Evolutionary conservation across 2,329 filamentous ascomycete genomes (phyloP), one percentile per base, ranked within the genome.

Genomic region (Alternaria postmessia): DNA sequence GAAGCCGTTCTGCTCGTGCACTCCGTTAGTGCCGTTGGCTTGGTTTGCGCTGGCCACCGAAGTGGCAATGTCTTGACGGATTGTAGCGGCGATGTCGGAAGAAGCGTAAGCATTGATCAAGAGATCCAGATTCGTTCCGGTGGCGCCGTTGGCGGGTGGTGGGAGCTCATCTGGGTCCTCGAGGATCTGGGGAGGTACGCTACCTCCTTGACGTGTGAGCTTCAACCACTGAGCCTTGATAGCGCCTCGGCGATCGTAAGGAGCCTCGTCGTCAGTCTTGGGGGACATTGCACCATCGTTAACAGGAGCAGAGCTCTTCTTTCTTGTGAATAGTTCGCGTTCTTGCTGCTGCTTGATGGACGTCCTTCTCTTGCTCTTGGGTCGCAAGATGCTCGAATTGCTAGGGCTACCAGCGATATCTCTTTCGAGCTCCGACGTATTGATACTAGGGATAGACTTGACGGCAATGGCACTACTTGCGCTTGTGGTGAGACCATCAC

Each of bases 271-370:
- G 71, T 85, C 87, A 28, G 86, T 88, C 62, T 82, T 88, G 16
- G 90, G 86, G 8, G 91, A 92, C 67, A 69, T 66, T 61, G 73
- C 70, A 72, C 75, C 80, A 44, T 84, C 82, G 12, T 77, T 71
- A 5, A 85, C 82, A 3, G 78, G 69, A 7, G 86, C 82, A 5
- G 84, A 79, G 51, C 85, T 86, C 80, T 88, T 91, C 78, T 92
- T 93, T 30, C 94, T 88, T 0, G 94, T 97, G 75, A 91, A 99
- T 1, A 99, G 86, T 74, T 96, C 92, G 51, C 91, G 87, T 71
- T 98, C 95, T 77, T 99, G 95, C 65, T 90, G 92, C 69, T 91
- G 84, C 68, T 89, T 91, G 61, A 99, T 85, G 0, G 94, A 98
- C 57, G 94, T 88, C 55, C 89, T 89, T 26, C 93, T 89, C 72